A percentile compares a stretch with the other conserved stretches of the same genome.
Conservation (phyloP, 257 asterid species). For the Gentiana dahurica region DNA sequence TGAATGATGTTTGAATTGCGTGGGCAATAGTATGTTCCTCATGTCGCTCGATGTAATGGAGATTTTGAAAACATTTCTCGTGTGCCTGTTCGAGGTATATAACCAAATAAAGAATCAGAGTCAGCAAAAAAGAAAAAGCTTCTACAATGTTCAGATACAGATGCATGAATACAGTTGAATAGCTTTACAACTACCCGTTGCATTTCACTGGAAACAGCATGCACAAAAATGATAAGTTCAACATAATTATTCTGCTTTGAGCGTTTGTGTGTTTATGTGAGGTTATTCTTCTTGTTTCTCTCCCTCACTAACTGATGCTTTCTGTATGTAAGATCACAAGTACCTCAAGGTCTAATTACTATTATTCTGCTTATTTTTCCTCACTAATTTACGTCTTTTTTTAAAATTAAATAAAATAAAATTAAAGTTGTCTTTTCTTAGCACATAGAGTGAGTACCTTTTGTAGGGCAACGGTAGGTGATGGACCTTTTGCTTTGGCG, state of each 20-base stretch:
- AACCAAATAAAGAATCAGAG: constrained; percentile 4
- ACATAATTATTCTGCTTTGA: too few species aligned
- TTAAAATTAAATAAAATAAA: neutral
- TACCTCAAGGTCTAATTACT: too few species aligned
- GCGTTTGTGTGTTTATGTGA: too few species aligned
- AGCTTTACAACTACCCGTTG: too few species aligned
- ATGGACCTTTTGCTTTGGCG: constrained; percentile 91
- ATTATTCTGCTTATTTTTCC: neutral
- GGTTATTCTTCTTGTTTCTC: too few species aligned
- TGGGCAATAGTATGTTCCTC: constrained; percentile 95
- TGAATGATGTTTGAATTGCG: constrained; percentile 78
- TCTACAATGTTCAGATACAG: neutral
- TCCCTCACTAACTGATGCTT: too few species aligned
- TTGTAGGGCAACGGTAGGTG: constrained; percentile 70
- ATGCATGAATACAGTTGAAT: too few species aligned
- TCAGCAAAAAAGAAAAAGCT: constrained; percentile 2
- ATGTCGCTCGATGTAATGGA: constrained; percentile 76
- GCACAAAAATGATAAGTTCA: too few species aligned
- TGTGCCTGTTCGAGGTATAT: constrained; percentile 49
- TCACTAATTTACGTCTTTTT: neutral
- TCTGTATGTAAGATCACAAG: too few species aligned
- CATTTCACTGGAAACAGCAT: too few species aligned
- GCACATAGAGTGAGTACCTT: constrained; percentile 35
- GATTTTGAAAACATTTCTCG: constrained; percentile 94
- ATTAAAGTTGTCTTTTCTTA: neutral